Percentiles rank a stretch among this genome's conserved stretches.
Conservation (phyloP, 176 grass and related monocot species). For the Ampelocalamus luodianensis region DNA sequence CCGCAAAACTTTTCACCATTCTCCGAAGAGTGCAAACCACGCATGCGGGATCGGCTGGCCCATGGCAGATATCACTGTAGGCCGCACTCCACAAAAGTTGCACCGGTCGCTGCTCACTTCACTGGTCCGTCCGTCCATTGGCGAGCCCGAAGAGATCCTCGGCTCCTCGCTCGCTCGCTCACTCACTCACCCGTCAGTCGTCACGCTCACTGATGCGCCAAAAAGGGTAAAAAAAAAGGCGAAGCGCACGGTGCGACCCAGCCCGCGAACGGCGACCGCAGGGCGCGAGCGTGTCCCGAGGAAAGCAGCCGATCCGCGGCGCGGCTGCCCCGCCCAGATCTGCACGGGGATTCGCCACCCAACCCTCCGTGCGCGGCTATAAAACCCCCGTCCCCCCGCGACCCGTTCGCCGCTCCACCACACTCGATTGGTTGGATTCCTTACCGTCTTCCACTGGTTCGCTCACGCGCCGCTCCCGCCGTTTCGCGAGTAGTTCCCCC, state of each 20-base stretch:
- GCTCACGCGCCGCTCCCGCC: too few relatives aligned
- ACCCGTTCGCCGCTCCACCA: conserved; percentile 35
- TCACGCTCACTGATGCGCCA: too few relatives aligned
- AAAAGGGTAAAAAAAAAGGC: background rate
- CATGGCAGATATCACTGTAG: too few relatives aligned
- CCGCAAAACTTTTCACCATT: too few relatives aligned
- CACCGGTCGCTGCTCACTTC: too few relatives aligned
- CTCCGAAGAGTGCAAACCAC: background rate
- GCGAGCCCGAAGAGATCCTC: too few relatives aligned
- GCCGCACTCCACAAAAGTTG: background rate
- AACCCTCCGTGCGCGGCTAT: conserved; percentile 29
- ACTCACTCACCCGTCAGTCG: too few relatives aligned
- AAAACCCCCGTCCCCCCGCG: conserved; percentile 25
- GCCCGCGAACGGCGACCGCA: background rate
- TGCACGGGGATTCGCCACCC: conserved; percentile 26
- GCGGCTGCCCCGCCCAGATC: conserved; percentile 39
- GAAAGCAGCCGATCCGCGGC: conserved; percentile 32
- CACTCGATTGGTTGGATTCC: background rate
- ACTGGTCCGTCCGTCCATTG: too few relatives aligned
- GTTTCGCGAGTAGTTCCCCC: conserved; percentile 50
- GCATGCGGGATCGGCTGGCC: background rate
- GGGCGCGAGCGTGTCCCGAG: background rate
- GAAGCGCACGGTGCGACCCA: background rate
- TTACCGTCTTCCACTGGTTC: too few relatives aligned
- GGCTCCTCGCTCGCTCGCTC: too few relatives aligned